A percentile compares a stretch with the other conserved stretches of the same genome.
Evolutionary conservation across 1,284 basidiomycete species (phyloP).

Genomic region (Malassezia psittaci): DNA sequence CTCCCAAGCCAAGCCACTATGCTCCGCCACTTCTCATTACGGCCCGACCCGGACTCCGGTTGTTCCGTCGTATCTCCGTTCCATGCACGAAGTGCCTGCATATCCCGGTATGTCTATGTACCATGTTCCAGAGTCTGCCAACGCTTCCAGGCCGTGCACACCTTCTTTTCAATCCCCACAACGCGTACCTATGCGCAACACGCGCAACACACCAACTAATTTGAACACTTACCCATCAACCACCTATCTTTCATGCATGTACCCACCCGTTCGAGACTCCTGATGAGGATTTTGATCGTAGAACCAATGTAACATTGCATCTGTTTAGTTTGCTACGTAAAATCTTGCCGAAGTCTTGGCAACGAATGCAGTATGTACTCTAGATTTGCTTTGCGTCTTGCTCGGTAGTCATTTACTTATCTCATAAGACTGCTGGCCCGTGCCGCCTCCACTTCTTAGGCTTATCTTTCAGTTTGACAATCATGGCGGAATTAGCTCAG

Average conservation of each 20-base stretch:
- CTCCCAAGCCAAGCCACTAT: not conserved
- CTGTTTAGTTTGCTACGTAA: no score
- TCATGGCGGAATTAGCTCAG: not conserved
- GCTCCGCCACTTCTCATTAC: not conserved
- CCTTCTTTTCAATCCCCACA: not conserved
- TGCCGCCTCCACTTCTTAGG: not conserved
- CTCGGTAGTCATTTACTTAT: no score
- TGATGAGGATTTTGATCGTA: no score
- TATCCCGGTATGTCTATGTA: constrained; percentile 8
- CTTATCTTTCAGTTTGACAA: no score
- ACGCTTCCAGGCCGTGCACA: not conserved
- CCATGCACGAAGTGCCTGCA: not conserved
- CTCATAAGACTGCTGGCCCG: constrained; percentile 1
- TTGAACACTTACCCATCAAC: not conserved
- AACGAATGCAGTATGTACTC: not conserved
- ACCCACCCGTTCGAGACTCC: not conserved
- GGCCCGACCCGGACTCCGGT: not conserved
- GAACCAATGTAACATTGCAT: no score
- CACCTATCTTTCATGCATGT: not conserved
- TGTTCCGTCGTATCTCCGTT: not conserved
- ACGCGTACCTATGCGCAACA: not conserved
- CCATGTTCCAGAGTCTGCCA: not conserved
- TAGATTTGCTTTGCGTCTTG: not conserved
- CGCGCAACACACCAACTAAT: not conserved
- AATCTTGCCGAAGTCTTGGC: not conserved